Evolutionary conservation across 2,329 filamentous ascomycete genomes (phyloP).

Genomic region (Penicillium sp.): DNA sequence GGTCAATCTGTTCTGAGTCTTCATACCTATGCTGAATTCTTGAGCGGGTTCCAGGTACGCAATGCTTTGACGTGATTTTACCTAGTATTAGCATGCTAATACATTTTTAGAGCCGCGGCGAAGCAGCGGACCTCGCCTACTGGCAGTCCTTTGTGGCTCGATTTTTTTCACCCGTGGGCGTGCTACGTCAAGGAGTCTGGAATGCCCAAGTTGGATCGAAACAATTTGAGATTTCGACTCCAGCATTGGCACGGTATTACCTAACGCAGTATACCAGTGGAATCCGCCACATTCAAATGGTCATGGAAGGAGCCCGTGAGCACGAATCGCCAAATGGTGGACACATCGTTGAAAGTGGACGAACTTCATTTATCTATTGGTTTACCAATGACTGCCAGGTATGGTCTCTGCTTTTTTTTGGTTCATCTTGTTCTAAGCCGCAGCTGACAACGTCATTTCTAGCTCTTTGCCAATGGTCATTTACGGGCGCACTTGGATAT

Average conservation of each 20-base stretch:
- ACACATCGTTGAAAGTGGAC: constrained; percentile 71
- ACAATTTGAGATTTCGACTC: constrained; percentile 79
- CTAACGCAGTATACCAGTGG: constrained; percentile 84
- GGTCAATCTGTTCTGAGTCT: constrained; percentile 52
- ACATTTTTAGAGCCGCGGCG: constrained; percentile 50
- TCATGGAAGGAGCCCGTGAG: constrained; percentile 67
- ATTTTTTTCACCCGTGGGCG: constrained; percentile 76
- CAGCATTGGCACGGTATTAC: constrained; percentile 84
- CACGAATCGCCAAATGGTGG: constrained; percentile 59
- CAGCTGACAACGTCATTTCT: constrained; percentile 3
- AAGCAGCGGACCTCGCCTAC: constrained; percentile 66
- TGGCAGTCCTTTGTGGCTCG: constrained; percentile 77
- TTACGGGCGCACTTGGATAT: constrained; percentile 76
- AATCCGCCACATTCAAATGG: constrained; percentile 79
- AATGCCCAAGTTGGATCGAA: constrained; percentile 61
- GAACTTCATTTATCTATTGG: constrained; percentile 82
- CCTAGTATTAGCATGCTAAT: no score
- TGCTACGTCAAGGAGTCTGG: constrained; percentile 69
- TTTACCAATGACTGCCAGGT: constrained; percentile 81
- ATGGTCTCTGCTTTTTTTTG: constrained; percentile 33
- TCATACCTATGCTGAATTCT: constrained; percentile 55
- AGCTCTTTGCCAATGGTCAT: constrained; percentile 75
- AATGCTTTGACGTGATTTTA: constrained; percentile 1
- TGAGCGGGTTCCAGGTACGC: constrained; percentile 52
- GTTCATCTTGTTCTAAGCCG: not conserved